These are phyloP conservation scores for Bacidia rubella DNA, from an alignment of 495 filamentous ascomycete genomes.

Conservation along the genomic window DNA sequence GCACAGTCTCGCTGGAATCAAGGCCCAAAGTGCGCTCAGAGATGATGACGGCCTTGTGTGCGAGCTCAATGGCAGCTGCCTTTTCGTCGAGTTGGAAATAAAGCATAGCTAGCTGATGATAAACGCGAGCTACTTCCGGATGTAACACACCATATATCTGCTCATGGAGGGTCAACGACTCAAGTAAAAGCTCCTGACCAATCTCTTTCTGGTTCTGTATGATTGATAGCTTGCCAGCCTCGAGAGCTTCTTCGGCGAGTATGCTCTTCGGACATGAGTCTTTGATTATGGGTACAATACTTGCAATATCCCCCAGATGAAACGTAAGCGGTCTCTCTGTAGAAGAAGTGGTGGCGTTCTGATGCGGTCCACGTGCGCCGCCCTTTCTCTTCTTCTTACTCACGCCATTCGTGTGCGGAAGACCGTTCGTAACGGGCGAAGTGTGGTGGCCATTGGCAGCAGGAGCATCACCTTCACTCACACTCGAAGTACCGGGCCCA, in stretches of 20 bases:
- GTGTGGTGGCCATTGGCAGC: conserved; percentile 25
- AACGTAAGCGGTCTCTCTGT: conserved; percentile 44
- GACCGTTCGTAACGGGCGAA: conserved; percentile 29
- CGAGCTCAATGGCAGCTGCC: conserved; percentile 83
- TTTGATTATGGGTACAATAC: conserved; percentile 85
- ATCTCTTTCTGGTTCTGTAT: conserved; percentile 90
- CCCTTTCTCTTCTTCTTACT: conserved; percentile 68
- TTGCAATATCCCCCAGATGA: conserved; percentile 70
- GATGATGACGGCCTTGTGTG: conserved; percentile 90
- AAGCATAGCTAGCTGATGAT: conserved; percentile 86
- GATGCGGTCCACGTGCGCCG: conserved; percentile 36
- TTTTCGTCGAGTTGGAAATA: conserved; percentile 96
- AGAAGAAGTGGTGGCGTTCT: conserved; percentile 28
- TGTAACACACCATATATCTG: conserved; percentile 98
- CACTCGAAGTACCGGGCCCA: conserved; percentile 29
- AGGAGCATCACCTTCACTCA: conserved; percentile 25
- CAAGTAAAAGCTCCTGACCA: conserved; percentile 87
- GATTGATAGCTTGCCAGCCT: conserved; percentile 88
- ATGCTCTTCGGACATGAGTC: conserved; percentile 79
- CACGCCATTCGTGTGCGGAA: conserved; percentile 20
- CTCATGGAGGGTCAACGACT: conserved; percentile 91
- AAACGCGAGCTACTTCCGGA: conserved; percentile 89
- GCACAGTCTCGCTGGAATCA: conserved; percentile 83
- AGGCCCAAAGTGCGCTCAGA: conserved; percentile 89
- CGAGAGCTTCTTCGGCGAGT: conserved; percentile 88